phyloP scores from a whole-genome alignment of 148 eudicot genomes.

The Pharnaceum exiguum region DNA sequence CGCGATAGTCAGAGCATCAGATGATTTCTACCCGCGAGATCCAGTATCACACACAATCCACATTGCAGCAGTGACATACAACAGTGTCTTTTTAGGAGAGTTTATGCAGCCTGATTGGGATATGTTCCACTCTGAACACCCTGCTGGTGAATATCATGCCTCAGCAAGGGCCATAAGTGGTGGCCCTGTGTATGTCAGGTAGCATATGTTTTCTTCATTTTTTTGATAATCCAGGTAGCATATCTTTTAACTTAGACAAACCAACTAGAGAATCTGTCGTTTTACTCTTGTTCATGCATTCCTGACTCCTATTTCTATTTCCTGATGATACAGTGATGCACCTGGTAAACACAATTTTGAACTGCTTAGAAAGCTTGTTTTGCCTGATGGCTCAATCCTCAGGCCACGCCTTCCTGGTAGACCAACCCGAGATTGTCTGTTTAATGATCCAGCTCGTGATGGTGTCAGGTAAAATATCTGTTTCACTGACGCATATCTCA shows the following conservation, averaged over 20 bases:
- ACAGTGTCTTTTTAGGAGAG: constrained; percentile 84
- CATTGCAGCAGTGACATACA: constrained; percentile 82
- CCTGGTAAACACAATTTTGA: constrained; percentile 88
- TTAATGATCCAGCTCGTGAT: constrained; percentile 78
- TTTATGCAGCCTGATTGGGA: constrained; percentile 96
- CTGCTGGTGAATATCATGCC: constrained; percentile 83
- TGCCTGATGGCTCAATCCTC: constrained; percentile 83
- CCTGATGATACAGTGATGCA: constrained; percentile 52
- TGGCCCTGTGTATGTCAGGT: constrained; percentile 83
- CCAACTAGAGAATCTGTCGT: no score
- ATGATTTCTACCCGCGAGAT: constrained; percentile 85
- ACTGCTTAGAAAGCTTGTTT: constrained; percentile 72
- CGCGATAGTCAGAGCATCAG: constrained; percentile 85
- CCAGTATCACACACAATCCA: constrained; percentile 88
- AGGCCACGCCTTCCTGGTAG: constrained; percentile 74
- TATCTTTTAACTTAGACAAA: no score
- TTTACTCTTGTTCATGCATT: background rate
- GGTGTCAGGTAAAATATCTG: constrained; percentile 41
- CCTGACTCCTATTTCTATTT: background rate
- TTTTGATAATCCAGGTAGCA: background rate
- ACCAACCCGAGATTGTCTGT: constrained; percentile 82
- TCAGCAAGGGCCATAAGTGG: constrained; percentile 89
- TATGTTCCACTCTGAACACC: constrained; percentile 88
- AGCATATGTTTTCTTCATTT: background rate
- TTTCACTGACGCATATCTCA: no score